A percentile compares a stretch with the other conserved stretches of the same genome.
Evolutionary conservation across 1,139 yeast species (phyloP).

Genomic region (Candida gigantensis): DNA sequence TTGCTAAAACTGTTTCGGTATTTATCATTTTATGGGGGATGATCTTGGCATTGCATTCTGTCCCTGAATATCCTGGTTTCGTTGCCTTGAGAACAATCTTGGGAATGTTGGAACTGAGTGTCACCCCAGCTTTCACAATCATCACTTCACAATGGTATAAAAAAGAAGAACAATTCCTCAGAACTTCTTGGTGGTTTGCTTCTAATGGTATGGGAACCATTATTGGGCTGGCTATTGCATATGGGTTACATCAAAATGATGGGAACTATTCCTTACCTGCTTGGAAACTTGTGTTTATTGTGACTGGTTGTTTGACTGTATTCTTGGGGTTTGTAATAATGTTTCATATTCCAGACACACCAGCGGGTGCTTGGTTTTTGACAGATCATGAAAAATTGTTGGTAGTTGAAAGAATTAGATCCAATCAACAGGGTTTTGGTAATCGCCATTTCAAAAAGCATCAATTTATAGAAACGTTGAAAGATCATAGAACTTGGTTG

Average conservation of each 20-base stretch:
- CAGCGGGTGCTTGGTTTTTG: conserved; percentile 38
- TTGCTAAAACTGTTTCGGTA: conserved; percentile 26
- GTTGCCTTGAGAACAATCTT: conserved; percentile 34
- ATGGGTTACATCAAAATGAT: conserved; percentile 20
- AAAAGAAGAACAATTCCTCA: conserved; percentile 24
- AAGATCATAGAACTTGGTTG: conserved; percentile 46
- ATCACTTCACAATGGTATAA: conserved; percentile 37
- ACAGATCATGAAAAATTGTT: conserved; percentile 46
- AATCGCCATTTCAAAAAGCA: conserved; percentile 51
- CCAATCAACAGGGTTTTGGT: conserved; percentile 57
- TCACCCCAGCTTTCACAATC: conserved; percentile 59
- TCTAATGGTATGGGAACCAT: conserved; percentile 35
- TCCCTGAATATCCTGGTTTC: conserved; percentile 32
- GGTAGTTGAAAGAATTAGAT: conserved; percentile 37
- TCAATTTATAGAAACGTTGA: conserved; percentile 57
- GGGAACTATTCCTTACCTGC: conserved; percentile 23
- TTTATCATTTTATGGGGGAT: conserved; percentile 33
- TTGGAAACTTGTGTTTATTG: conserved; percentile 35
- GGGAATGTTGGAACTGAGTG: conserved; percentile 57
- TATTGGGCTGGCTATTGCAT: conserved; percentile 27
- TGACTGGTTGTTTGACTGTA: conserved; percentile 31
- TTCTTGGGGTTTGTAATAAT: conserved; percentile 25
- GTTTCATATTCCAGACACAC: conserved; percentile 31
- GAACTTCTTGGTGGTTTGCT: conserved; percentile 31
- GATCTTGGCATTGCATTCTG: conserved; percentile 28